Percentiles rank a stretch among this genome's conserved stretches.
Evolutionary conservation across 2,329 filamentous ascomycete species (phyloP).

Genomic region (Neonectria punicea): DNA sequence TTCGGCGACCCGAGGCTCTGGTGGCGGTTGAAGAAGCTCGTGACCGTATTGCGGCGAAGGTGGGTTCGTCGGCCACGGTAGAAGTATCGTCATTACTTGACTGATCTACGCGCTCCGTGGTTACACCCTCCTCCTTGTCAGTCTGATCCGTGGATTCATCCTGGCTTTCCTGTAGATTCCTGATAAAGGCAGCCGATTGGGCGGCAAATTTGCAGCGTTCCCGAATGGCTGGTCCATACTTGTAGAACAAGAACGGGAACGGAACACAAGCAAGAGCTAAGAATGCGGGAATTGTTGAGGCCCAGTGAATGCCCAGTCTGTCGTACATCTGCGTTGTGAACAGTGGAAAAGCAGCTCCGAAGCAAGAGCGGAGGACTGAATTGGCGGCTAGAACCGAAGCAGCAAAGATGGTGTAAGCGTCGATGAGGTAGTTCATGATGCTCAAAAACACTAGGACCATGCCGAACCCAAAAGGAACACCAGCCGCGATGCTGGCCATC

Average conservation of each 20-base stretch:
- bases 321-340: slow-evolving; percentile 68
- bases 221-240: slow-evolving; percentile 64
- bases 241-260: slow-evolving; percentile 69
- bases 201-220: slow-evolving; percentile 65
- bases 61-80: neutral
- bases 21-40: neutral
- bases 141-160: neutral
- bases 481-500: slow-evolving; percentile 52
- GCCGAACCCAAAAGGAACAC: slow-evolving; percentile 59
- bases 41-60: neutral
- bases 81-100: neutral
- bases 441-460: slow-evolving; percentile 69
- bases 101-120: too few relatives aligned
- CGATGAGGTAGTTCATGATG: slow-evolving; percentile 71
- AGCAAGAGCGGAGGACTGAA: slow-evolving; percentile 72
- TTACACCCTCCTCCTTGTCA: neutral
- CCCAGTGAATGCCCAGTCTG: slow-evolving; percentile 76
- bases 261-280: slow-evolving; percentile 68
- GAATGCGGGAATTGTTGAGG: slow-evolving; percentile 74
- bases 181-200: slow-evolving; percentile 39
- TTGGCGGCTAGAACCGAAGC: slow-evolving; percentile 59
- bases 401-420: slow-evolving; percentile 75
- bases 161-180: neutral
- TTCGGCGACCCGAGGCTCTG: neutral
- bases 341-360: slow-evolving; percentile 75